Conservation (phyloP, 805 yeast genomes). For the Trichomonascus vanleenenianus region DNA sequence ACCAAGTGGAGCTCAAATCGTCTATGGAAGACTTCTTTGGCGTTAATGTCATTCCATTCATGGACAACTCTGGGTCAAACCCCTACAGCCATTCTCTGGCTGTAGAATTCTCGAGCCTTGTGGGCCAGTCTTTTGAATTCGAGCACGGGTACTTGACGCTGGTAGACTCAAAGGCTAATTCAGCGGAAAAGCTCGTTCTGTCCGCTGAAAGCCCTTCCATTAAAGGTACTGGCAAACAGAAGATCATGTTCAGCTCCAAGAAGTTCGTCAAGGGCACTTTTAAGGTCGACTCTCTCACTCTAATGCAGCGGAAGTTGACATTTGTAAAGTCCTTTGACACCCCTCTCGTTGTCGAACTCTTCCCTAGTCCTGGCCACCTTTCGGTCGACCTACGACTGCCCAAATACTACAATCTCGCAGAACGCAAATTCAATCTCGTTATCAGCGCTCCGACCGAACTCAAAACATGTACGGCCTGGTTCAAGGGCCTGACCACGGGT, state of each 20-base stretch:
- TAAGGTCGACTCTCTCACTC: conserved; percentile 22
- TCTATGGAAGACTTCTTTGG: conserved; percentile 34
- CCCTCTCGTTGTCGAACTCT: conserved; percentile 12
- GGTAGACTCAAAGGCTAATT: background rate
- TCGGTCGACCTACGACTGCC: conserved; percentile 19
- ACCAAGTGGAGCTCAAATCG: conserved; percentile 16
- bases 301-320: conserved; percentile 22
- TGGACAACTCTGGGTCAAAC: background rate
- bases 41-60: conserved; percentile 31
- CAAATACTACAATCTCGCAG: conserved; percentile 8
- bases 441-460: conserved; percentile 6
- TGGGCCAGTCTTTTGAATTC: conserved; percentile 6
- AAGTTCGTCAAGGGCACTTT: conserved; percentile 33
- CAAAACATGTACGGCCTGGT: conserved; percentile 1
- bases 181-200: conserved; percentile 9
- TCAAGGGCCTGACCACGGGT: conserved; percentile 6
- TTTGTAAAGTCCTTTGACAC: conserved; percentile 20
- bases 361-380: conserved; percentile 19
- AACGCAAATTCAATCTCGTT: conserved; percentile 15
- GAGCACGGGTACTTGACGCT: conserved; percentile 7
- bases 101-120: conserved; percentile 3
- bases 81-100: conserved; percentile 5
- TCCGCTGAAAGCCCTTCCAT: conserved; percentile 9
- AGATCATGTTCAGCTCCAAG: conserved; percentile 21
- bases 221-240: conserved; percentile 9